Base-by-base conservation (phyloP, 2,329 filamentous ascomycete species). In the Phaeosphaeriaceae sp. region DNA sequence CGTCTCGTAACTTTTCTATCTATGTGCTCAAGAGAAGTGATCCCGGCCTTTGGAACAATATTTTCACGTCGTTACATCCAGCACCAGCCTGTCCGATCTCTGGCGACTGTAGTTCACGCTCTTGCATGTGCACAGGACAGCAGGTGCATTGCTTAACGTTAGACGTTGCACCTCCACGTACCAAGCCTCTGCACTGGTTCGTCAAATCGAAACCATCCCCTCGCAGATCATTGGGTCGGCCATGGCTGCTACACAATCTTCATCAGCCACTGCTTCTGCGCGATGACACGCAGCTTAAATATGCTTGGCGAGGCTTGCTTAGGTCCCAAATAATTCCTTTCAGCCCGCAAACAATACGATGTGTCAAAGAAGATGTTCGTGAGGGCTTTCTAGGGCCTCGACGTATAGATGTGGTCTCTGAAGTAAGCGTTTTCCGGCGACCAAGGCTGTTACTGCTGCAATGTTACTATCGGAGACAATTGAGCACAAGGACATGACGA, bases 251-350 rank as follows among this genome's bases (percentile, higher is more conserved):
- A 7, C 6, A 13, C 31, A 36, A 13, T n/a, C 31, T 36, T 13
- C 5, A 7, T 36, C 31, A 13, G 31, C 31, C 31, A 36, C 31
- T 36, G 6, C 15, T 36, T 13, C 31, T 36, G n/a, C n/a, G 11
- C 31, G 3, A 36, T 13, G 31, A 13, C 11, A 36, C 11, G 10
- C 31, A 9, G 11, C 11, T 13, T 20, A 51, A n/a, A 41, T 13
- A 19, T 41, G 31, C 48, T 51, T 51, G 48, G 48, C 48, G 31
- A 51, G 20, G 48, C 48, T 51, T 33, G 20, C 41, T 13, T 25
- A 17, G 22, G n/a, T n/a, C n/a, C n/a, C n/a, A n/a, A n/a, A n/a
- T n/a, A n/a, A n/a, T n/a, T n/a, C n/a, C n/a, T n/a, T n/a, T n/a
- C n/a, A n/a, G n/a, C n/a, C n/a, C n/a, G n/a, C n/a, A n/a, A n/a